Base-by-base conservation (phyloP, 768 basidiomycete species). In the Mycena capillaripes region DNA sequence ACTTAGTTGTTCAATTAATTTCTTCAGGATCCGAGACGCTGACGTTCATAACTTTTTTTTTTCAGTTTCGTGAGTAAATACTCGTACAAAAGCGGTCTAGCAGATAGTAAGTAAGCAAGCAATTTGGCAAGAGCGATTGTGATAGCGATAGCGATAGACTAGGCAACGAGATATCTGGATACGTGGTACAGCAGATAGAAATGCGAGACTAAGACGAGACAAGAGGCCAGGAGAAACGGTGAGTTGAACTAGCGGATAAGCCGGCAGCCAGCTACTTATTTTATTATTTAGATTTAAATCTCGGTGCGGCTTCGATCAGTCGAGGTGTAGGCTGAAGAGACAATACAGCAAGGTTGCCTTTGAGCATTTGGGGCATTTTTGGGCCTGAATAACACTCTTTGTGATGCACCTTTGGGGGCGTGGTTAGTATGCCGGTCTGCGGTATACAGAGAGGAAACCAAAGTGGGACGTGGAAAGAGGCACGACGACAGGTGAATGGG, bases 281-380 rank as follows among this genome's bases (percentile, higher is more conserved):
- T 36, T 36, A 6, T 36, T 36, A 36, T 36, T 36, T 36, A 36
- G 6, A 36, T 12, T 36, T 36, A 36, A 6, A 36, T 36, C 34
- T 36, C 12, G 34, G 27, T 29, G 12, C 8, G 9, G 3, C 34
- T 40, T 73, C 70, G 77, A 23, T 44, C 29, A n/a, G 5, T 63
- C 29, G 42, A 89, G 70, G 66, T 90, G 85, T n/a, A 91, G 75
- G 63, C 82, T 82, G 81, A 91, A 89, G 34, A 91, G 81, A 73
- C 88, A 90, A 72, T 91, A 90, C 27, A 90, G 73, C 44, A 90
- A 71, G 2, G 86, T 87, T 1, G 89, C 86, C 12, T 83, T 84
- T 71, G 82, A 77, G 72, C 90, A 91, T 0, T 88, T 84, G 0
- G 90, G 89, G 74, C 90, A 91, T 11, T 82, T 80, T 3, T 86